phyloP scores from a whole-genome alignment of 306 rosid species.

The Castanospermum australe region DNA sequence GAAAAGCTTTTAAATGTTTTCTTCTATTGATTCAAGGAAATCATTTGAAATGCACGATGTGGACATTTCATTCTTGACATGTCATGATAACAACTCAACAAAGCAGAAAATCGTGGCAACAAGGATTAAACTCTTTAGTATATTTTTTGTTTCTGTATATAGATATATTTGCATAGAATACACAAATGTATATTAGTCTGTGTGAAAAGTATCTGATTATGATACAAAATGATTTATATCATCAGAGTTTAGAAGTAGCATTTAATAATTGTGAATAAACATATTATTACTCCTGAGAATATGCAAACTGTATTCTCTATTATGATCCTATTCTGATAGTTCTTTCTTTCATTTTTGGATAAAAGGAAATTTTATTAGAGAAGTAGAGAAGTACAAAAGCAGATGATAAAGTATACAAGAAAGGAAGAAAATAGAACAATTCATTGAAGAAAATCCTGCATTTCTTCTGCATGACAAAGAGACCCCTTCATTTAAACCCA shows the following conservation, averaged over 20 bases:
- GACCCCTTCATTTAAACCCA: too few relatives aligned
- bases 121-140: neutral
- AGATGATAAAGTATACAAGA: too few relatives aligned
- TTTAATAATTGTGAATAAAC: neutral
- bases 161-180: neutral
- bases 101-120: neutral
- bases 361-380: too few relatives aligned
- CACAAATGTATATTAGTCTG: neutral
- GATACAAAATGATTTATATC: neutral
- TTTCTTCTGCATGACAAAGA: too few relatives aligned
- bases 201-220: neutral
- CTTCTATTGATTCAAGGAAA: neutral
- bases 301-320: neutral
- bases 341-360: too few relatives aligned
- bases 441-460: too few relatives aligned
- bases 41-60: neutral
- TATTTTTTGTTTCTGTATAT: neutral
- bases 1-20: neutral
- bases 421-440: too few relatives aligned
- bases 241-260: neutral
- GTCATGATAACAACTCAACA: neutral
- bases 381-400: too few relatives aligned
- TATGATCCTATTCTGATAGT: too few relatives aligned
- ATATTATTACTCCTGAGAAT: neutral
- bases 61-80: neutral